phyloP scores from a whole-genome alignment of 208 protist species.

The Plasmodiophora brassicae region DNA sequence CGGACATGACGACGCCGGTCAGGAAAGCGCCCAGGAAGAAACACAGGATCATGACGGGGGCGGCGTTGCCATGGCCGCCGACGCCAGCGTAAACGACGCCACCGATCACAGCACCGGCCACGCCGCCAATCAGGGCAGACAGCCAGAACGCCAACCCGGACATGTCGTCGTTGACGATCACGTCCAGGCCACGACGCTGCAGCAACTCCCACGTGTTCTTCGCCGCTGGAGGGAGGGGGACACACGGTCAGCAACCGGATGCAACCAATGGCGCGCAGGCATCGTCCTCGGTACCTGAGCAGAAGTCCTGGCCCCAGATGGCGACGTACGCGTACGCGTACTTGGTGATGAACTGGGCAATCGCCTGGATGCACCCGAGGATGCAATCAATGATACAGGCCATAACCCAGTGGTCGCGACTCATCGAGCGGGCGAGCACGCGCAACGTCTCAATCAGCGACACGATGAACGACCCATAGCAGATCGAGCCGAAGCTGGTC shows the following conservation, averaged over 20 bases:
- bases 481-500: conserved; percentile 31
- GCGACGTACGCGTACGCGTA: conserved; percentile 37
- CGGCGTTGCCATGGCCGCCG: not conserved
- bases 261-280: not conserved
- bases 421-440: not conserved
- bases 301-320: not conserved
- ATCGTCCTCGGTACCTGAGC: not conserved
- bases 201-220: conserved; percentile 27
- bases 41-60: not conserved
- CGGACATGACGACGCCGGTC: conserved; percentile 1
- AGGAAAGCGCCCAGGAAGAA: conserved; percentile 28
- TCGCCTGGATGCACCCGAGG: not conserved
- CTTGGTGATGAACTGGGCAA: conserved; percentile 25
- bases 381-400: conserved; percentile 31
- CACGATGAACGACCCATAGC: conserved; percentile 26
- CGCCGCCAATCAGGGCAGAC: not conserved
- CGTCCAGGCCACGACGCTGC: not conserved
- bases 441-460: not conserved
- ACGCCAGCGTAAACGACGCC: not conserved
- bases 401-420: not conserved
- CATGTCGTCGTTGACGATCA: conserved; percentile 23
- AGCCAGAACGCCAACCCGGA: not conserved
- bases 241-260: not conserved
- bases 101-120: not conserved
- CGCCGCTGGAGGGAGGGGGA: too few species aligned